These are phyloP conservation scores for Hericium erinaceus DNA, from an alignment of 768 basidiomycete species.

Conservation along the genomic window DNA sequence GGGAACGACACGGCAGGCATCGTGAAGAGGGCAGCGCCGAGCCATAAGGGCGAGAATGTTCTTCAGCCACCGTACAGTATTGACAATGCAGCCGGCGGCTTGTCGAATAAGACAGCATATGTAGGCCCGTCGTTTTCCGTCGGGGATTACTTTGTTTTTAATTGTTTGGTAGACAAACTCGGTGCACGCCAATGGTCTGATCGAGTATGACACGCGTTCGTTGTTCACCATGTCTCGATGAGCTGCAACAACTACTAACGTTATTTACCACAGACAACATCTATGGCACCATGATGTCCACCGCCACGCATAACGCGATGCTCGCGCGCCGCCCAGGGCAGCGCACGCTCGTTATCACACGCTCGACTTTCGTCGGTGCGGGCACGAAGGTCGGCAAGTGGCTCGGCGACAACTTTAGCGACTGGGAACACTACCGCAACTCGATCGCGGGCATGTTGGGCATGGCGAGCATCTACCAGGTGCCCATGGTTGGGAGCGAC, in stretches of 20 bases:
- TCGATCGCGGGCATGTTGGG: conserved; percentile 59
- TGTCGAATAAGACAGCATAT: conserved; percentile 47
- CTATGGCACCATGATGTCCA: conserved; percentile 67
- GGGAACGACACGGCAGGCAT: conserved; percentile 16
- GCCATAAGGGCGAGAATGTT: conserved; percentile 25
- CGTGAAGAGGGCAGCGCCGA: conserved; percentile 16
- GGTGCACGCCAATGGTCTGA: conserved; percentile 46
- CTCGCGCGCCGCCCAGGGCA: conserved; percentile 50
- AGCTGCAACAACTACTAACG: neutral
- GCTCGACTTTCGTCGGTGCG: conserved; percentile 65
- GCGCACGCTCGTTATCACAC: conserved; percentile 59
- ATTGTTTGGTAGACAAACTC: conserved; percentile 21
- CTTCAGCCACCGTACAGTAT: conserved; percentile 51
- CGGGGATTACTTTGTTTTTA: neutral
- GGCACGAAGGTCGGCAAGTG: conserved; percentile 64
- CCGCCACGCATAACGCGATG: conserved; percentile 51
- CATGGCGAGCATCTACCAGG: conserved; percentile 55
- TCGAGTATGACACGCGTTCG: conserved; percentile 47
- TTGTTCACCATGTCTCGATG: neutral
- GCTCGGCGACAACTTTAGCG: conserved; percentile 58
- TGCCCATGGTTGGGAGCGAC: conserved; percentile 74
- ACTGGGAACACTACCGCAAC: conserved; percentile 48
- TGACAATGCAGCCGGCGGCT: conserved; percentile 38
- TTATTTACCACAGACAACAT: conserved; percentile 36
- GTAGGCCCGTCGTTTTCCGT: conserved; percentile 24